Evolutionary conservation across 2,329 filamentous ascomycete genomes (phyloP), one percentile per base, ranked within the genome.

Genomic region (Alternaria metachromatica): DNA sequence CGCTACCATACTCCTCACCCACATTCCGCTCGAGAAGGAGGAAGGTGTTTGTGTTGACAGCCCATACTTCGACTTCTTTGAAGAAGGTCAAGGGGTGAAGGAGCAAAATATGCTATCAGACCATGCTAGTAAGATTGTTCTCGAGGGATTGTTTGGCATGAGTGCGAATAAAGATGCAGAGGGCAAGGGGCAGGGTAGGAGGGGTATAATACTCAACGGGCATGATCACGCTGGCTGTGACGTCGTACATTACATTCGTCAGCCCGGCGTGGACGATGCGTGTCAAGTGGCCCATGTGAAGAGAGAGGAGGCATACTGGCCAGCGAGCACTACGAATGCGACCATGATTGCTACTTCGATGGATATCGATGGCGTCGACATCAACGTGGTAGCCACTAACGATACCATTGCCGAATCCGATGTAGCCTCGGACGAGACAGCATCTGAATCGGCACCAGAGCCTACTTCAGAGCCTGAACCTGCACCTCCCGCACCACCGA

Each of bases 221-320:
- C 96, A 99, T 77, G 96, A 99, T 76, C 96, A 99, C 78, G 92
- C 92, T 70, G 96, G 96, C 7, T 99, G 96, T 77, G 94, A 98
- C 79, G 91, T 90, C 8, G 91, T 91, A 74, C 96, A 99, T 82
- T 95, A 87, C 73, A 74, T 73, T 5, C 63, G 66, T 5, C 72
- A 75, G 44, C 61, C 64, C 2, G 72, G 71, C 1, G 67, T 65
- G 0, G 28, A 67, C 11, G 46, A 55, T 20, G 21, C 13, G 5
- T 77, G 72, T 43, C 61, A 46, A 1, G 15, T 55, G 0, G 59
- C 70, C 4, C 51, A 58, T 2, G 45, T 75, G 6, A 58, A 58
- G 15, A 41, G 51, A 9, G 57, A 59, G 6, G 66, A 72, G 13
- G 67, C 69, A 30, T 68, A 73, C 25, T 69, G 68, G 62, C 67